These are phyloP conservation scores for Ascochyta pisi DNA, from an alignment of 2,329 filamentous ascomycete species.

Conservation along the genomic window DNA sequence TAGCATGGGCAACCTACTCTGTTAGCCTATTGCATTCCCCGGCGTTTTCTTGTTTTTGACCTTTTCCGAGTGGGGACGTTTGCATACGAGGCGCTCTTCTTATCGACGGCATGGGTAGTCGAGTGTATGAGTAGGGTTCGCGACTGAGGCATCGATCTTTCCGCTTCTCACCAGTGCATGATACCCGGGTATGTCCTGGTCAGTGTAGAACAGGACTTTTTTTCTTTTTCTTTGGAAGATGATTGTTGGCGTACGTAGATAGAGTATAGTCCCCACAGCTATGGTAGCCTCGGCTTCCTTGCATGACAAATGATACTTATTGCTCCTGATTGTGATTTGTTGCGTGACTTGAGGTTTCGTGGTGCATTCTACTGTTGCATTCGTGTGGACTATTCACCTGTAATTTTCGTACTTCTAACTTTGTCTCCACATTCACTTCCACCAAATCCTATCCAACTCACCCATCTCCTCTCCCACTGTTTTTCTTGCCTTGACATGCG, in stretches of 20 bases:
- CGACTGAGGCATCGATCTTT: constrained; percentile 23
- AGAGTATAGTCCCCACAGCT: background rate
- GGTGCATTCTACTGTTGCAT: too few relatives aligned
- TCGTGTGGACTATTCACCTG: too few relatives aligned
- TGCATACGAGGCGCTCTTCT: constrained; percentile 31
- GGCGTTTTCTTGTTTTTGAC: constrained; percentile 27
- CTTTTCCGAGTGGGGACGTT: constrained; percentile 1
- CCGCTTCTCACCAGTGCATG: constrained; percentile 31
- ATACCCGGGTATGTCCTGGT: constrained; percentile 36
- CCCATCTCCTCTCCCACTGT: too few relatives aligned
- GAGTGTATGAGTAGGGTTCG: constrained; percentile 26
- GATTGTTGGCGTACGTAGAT: constrained; percentile 9
- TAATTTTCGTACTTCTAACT: too few relatives aligned
- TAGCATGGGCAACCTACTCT: constrained; percentile 30
- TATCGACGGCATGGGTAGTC: constrained; percentile 4
- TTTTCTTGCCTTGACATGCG: too few relatives aligned
- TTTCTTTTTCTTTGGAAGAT: background rate
- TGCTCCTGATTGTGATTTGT: background rate
- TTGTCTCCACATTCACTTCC: too few relatives aligned
- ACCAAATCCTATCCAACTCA: too few relatives aligned
- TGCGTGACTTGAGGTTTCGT: too few relatives aligned
- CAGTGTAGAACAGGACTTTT: constrained; percentile 4
- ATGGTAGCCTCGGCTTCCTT: constrained; percentile 1
- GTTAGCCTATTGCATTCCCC: constrained; percentile 31
- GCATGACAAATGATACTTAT: constrained; percentile 10